A percentile compares a stretch with the other conserved stretches of the same genome.
Conservation (phyloP, 129 eudicot species). For the Flaveria robusta region DNA sequence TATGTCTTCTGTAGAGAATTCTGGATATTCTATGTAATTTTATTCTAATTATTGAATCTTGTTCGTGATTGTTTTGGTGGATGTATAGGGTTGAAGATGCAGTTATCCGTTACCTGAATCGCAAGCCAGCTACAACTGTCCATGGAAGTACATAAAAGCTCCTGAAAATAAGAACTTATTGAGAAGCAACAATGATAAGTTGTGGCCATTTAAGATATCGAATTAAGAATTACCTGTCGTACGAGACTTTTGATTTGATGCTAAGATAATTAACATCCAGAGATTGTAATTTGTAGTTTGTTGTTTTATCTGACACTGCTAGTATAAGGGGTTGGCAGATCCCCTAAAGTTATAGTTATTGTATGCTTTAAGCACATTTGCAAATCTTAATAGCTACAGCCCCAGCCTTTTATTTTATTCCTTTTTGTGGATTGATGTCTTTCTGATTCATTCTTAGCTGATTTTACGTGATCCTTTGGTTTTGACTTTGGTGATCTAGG, state of each 20-base stretch:
- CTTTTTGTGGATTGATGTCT: neutral
- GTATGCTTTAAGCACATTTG: conserved; percentile 7
- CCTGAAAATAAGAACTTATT: conserved; percentile 2
- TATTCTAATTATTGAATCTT: neutral
- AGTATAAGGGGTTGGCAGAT: conserved; percentile 18
- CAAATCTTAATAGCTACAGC: conserved; percentile 1
- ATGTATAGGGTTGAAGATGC: conserved; percentile 96
- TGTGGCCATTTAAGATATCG: conserved; percentile 19
- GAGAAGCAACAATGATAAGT: conserved; percentile 23
- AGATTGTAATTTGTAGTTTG: conserved; percentile 31
- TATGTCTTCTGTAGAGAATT: neutral
- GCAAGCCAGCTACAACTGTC: conserved; percentile 57
- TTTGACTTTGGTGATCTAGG: neutral
- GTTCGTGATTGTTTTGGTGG: conserved; percentile 9
- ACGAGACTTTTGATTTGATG: conserved; percentile 9
- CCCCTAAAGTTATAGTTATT: conserved; percentile 11
- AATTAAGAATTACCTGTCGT: neutral
- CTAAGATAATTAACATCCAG: conserved; percentile 9
- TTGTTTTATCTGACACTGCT: conserved; percentile 15
- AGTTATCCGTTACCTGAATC: conserved; percentile 88
- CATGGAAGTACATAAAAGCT: conserved; percentile 59
- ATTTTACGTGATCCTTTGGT: neutral
- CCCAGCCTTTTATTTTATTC: neutral
- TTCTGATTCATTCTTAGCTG: neutral
- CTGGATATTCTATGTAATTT: neutral